Evolutionary conservation across 1,139 yeast species (phyloP), one percentile per base, ranked within the genome.

Genomic region (Groenewaldozyma sp.): DNA sequence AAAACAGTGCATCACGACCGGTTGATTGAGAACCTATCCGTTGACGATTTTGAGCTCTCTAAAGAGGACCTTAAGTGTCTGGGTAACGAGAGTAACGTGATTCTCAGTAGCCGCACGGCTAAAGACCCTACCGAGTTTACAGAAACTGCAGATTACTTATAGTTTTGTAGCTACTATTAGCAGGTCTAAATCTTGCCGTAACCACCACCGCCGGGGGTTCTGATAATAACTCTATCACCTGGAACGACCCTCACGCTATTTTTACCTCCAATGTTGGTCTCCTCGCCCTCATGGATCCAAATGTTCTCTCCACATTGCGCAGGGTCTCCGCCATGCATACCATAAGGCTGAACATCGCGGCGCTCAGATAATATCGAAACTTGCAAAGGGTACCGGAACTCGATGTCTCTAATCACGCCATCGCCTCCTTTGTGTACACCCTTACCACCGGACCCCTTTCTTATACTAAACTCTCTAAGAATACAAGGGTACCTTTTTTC

Each of bases 401-500:
- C 79, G 38, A 78, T 68, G 43, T 76, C 82, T 37, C 84, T 68
- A 9, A 74, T 53, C 6, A 75, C 77, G 35, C 86, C 84, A 47
- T 74, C 67, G 16, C 86, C 86, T 22, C 86, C 84, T 2, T 42
- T 50, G 53, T 60, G 68, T 44, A 60, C 58, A 11, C 84, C 84
- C 2, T 42, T 46, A 20, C 86, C 84, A 16, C 86, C 84, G 2
- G 80, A 72, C 2, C 67, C 68, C 6, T 47, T 33, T 38, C 84
- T 66, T 14, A 78, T 58, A 1, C 75, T 63, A 47, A 74, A 78
- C 50, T 73, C 73, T 33, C 64, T 71, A 28, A 78, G 49, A n/a
- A 78, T 53, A 7, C 76, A 79, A 0, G 86, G 86, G 50, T 77
- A 78, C 32, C 84, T 65, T 50, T 75, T 71, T 52, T 78, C 84